Evolutionary conservation across 768 basidiomycete species (phyloP).

Genomic region (Tylopilus intermedius): DNA sequence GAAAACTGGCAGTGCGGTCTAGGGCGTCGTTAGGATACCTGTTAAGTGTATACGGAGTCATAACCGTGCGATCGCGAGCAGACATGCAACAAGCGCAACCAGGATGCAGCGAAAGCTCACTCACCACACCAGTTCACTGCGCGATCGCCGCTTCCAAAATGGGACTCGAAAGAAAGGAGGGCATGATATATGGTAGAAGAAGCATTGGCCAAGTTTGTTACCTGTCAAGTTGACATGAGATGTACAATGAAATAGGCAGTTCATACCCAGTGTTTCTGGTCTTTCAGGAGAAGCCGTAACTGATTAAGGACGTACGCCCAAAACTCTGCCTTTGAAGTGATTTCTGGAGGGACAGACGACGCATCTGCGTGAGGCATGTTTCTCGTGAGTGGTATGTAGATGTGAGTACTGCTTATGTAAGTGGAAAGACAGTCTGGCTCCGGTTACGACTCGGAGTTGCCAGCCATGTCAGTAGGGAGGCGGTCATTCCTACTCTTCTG

Average conservation of each 20-base stretch:
- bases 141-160: constrained; percentile 57
- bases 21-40: too few species aligned
- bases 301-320: constrained; percentile 73
- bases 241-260: background rate
- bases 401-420: constrained; percentile 9
- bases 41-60: too few species aligned
- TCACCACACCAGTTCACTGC: constrained; percentile 93
- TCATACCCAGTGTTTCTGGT: constrained; percentile 73
- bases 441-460: background rate
- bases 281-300: constrained; percentile 56
- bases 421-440: background rate
- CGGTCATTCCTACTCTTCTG: constrained; percentile 5
- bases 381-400: constrained; percentile 17
- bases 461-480: constrained; percentile 1
- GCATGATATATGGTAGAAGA: constrained; percentile 77
- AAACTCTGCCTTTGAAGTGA: constrained; percentile 71
- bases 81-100: background rate
- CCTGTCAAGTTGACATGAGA: constrained; percentile 35
- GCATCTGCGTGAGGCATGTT: constrained; percentile 82
- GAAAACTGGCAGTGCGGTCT: background rate
- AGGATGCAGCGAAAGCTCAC: constrained; percentile 25
- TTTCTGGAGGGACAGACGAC: constrained; percentile 61
- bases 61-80: background rate
- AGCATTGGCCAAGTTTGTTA: constrained; percentile 84
- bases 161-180: constrained; percentile 57